Conservation (phyloP, 768 basidiomycete species). For the Kwoniella dendrophila region DNA sequence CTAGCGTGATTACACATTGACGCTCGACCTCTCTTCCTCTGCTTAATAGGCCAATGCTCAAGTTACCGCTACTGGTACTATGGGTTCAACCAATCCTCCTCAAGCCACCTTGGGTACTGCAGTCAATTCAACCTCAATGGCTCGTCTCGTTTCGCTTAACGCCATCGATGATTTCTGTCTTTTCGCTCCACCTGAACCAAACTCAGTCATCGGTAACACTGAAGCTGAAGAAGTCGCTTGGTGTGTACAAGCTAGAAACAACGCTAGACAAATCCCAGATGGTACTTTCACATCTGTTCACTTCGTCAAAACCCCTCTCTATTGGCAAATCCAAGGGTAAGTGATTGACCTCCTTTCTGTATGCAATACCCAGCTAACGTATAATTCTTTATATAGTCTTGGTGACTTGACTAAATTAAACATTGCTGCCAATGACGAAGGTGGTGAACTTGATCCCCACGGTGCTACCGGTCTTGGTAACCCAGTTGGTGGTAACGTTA, state of each 20-base stretch:
- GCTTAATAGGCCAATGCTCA: constrained; percentile 45
- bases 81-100: constrained; percentile 51
- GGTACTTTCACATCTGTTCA: constrained; percentile 56
- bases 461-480: constrained; percentile 57
- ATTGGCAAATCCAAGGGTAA: constrained; percentile 56
- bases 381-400: constrained; percentile 56
- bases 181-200: constrained; percentile 45
- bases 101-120: constrained; percentile 48
- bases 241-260: constrained; percentile 59
- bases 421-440: constrained; percentile 56
- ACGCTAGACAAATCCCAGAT: constrained; percentile 59
- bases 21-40: neutral
- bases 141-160: constrained; percentile 54
- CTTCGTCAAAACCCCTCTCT: constrained; percentile 60
- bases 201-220: constrained; percentile 55
- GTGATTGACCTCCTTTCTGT: neutral
- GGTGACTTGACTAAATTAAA: constrained; percentile 60
- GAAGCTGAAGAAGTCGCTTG: constrained; percentile 57
- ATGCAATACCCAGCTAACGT: neutral
- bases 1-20: neutral
- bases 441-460: constrained; percentile 61
- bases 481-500: constrained; percentile 58
- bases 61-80: constrained; percentile 53
- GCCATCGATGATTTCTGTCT: constrained; percentile 55
- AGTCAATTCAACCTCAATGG: constrained; percentile 54